Evolutionary conservation across 768 basidiomycete genomes (phyloP), one percentile per base, ranked within the genome.

Genomic region (Pleurotus sapidus): DNA sequence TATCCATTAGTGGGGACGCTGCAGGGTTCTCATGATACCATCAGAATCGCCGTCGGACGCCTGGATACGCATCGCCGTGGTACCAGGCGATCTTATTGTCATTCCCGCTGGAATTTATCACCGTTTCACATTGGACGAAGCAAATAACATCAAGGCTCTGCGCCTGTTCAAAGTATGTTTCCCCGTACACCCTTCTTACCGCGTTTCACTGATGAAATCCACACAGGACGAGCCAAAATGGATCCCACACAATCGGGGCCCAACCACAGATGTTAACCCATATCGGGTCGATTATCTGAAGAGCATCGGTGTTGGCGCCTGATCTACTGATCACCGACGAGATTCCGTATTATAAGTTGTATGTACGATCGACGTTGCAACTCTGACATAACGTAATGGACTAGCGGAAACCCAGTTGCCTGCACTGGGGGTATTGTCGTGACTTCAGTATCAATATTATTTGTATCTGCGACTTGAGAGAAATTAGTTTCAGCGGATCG

Each of bases 21-120:
- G n/a, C 30, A 34, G 11, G 30, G 30, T 9, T 34, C 30, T 34
- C 30, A 34, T 2, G 30, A 34, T 34, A 34, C 30, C 25, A 25
- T 17, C 65, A 92, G 89, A 92, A 67, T 74, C 80, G 5, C 76
- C 82, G 0, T 77, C 82, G 1, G 82, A 93, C 59, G 71, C 73
- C 5, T 97, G 95, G 95, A 88, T 97, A 63, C 83, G 95, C 57
- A 76, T 94, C 39, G 83, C 83, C 5, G 76, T 95, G 14, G 76
- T 76, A 8, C 81, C 87, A 3, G 92, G 93, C 1, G 95, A 97
- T 67, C 80, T 98, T 48, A 71, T 97, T 53, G 86, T 97, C 54
- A 71, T 98, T 42, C 95, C 95, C 1, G 83, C 91, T 15, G 94
- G 93, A 0, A 93, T 95, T 64, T 97, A 95, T 70, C 95, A 98